phyloP scores from a whole-genome alignment of 805 yeast genomes.

The Wickerhamiella brachini region DNA sequence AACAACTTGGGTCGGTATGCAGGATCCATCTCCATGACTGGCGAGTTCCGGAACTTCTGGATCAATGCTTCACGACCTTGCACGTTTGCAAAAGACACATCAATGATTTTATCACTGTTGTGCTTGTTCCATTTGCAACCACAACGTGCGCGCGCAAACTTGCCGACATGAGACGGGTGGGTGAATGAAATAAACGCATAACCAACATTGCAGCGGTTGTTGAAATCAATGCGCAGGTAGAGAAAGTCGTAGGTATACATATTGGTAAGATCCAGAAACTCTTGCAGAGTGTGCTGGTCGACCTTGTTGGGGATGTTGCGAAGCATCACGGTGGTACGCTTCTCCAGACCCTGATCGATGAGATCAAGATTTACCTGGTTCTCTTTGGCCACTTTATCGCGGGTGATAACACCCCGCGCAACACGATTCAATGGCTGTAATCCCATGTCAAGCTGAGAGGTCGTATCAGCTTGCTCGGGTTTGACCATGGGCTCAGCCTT shows the following conservation, averaged over 20 bases:
- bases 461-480: neutral
- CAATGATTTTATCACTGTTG: slow-evolving; percentile 38
- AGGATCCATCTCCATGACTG: slow-evolving; percentile 35
- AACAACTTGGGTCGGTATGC: slow-evolving; percentile 37
- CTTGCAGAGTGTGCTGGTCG: slow-evolving; percentile 32
- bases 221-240: slow-evolving; percentile 39
- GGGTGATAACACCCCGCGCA: slow-evolving; percentile 8
- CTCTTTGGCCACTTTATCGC: slow-evolving; percentile 22
- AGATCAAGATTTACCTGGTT: slow-evolving; percentile 29
- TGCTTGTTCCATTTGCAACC: slow-evolving; percentile 36
- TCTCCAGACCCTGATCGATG: slow-evolving; percentile 31
- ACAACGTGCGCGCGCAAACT: slow-evolving; percentile 32
- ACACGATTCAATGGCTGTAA: neutral
- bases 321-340: slow-evolving; percentile 38
- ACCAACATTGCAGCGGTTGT: slow-evolving; percentile 41
- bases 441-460: neutral
- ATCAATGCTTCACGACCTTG: slow-evolving; percentile 35
- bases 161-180: slow-evolving; percentile 30
- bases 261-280: slow-evolving; percentile 34
- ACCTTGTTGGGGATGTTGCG: slow-evolving; percentile 42
- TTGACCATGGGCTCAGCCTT: neutral
- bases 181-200: slow-evolving; percentile 41
- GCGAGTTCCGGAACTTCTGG: slow-evolving; percentile 36
- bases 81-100: slow-evolving; percentile 37
- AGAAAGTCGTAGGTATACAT: slow-evolving; percentile 27